Conservation (phyloP, 805 yeast genomes). For the Teunomyces barrocoloradensis region DNA sequence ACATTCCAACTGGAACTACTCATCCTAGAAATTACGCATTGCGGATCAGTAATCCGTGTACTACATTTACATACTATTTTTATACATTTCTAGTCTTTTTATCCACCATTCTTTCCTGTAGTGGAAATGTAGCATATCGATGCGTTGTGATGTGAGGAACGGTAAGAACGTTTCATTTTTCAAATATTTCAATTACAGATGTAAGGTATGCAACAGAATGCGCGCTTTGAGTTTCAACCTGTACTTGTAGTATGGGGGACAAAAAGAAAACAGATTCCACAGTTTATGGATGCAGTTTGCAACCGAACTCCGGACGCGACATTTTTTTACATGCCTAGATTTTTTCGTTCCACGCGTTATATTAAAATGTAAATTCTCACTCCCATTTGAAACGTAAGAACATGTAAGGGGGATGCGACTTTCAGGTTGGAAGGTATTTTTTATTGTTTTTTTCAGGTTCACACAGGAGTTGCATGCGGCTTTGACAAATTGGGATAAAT, state of each 20-base stretch:
- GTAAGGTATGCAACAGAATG: not conserved
- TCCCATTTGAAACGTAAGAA: not conserved
- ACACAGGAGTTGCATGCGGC: slow-evolving; percentile 1
- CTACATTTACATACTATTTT: slow-evolving; percentile 4
- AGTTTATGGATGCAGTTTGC: not conserved
- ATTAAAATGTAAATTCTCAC: not conserved
- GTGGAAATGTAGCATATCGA: not conserved
- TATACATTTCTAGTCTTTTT: not conserved
- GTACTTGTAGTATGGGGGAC: not conserved
- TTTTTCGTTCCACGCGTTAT: not conserved
- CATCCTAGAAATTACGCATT: not conserved
- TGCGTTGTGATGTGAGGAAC: not conserved
- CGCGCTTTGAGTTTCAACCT: not conserved
- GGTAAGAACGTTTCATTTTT: not conserved
- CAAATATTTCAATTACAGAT: not conserved
- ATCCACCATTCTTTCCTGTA: too few species aligned
- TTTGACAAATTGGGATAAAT: not conserved
- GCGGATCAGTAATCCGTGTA: slow-evolving; percentile 1
- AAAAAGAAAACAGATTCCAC: not conserved
- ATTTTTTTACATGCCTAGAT: not conserved
- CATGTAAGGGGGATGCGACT: not conserved
- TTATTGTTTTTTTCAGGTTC: not conserved
- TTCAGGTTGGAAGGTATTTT: not conserved
- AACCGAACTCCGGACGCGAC: not conserved
- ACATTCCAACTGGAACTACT: not conserved